Evolutionary conservation across 1,284 basidiomycete genomes (phyloP).

Genomic region (Cryptococcus deneoformans): DNA sequence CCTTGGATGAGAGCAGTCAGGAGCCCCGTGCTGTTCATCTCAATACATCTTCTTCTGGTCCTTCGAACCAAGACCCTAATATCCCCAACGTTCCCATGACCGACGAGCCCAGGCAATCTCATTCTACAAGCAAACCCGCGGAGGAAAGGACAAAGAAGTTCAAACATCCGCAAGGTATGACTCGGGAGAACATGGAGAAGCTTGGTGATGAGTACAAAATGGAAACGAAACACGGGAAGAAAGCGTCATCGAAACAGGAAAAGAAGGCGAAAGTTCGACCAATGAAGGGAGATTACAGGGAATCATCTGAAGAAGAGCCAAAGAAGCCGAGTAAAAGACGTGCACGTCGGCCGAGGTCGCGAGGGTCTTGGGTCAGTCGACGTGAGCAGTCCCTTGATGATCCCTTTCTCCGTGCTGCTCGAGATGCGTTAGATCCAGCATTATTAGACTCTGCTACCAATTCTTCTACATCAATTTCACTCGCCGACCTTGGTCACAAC

Average conservation of each 20-base stretch:
- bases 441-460: slow-evolving; percentile 23
- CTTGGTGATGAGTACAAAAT: slow-evolving; percentile 7
- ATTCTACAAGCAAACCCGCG: background rate
- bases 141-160: slow-evolving; percentile 2
- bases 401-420: background rate
- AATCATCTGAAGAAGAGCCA: slow-evolving; percentile 10
- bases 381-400: slow-evolving; percentile 1
- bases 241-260: background rate
- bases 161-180: slow-evolving; percentile 9
- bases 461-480: slow-evolving; percentile 15
- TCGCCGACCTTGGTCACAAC: slow-evolving; percentile 17
- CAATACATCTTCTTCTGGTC: slow-evolving; percentile 12
- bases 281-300: slow-evolving; percentile 1
- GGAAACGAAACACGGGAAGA: background rate
- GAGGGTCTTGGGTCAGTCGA: slow-evolving; percentile 7
- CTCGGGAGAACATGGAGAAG: slow-evolving; percentile 15
- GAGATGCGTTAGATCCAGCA: slow-evolving; percentile 3
- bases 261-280: slow-evolving; percentile 3
- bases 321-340: background rate
- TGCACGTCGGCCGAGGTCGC: slow-evolving; percentile 6
- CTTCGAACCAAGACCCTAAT: slow-evolving; percentile 33
- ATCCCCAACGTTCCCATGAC: slow-evolving; percentile 31
- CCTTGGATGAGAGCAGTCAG: too few species aligned
- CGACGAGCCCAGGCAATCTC: background rate
- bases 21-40: background rate